These are phyloP conservation scores for Zasmidium cellare DNA, from an alignment of 2,329 filamentous ascomycete genomes.

Conservation along the genomic window DNA sequence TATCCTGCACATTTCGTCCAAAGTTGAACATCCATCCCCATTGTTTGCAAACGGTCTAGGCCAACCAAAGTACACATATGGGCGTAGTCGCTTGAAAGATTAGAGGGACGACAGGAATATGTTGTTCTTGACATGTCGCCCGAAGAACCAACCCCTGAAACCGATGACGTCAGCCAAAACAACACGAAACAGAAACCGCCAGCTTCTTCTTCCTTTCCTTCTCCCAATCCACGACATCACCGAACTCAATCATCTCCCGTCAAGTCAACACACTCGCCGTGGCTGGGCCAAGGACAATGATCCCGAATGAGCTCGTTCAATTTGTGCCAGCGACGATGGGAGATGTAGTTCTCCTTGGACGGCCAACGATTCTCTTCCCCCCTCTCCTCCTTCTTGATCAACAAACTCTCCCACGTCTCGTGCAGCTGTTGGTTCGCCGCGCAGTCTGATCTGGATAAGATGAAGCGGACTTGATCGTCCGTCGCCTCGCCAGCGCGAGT, in stretches of 20 bases:
- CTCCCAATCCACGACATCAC: background rate
- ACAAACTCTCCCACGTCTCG: background rate
- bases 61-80: too few relatives aligned
- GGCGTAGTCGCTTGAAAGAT: too few relatives aligned
- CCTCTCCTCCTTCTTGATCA: background rate
- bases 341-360: background rate
- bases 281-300: background rate
- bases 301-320: background rate
- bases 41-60: too few relatives aligned
- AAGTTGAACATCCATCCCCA: too few relatives aligned
- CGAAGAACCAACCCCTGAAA: too few relatives aligned
- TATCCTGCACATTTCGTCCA: too few relatives aligned
- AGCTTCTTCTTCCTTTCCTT: background rate
- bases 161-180: too few relatives aligned
- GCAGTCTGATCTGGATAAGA: slow-evolving; percentile 7
- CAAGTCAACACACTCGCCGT: background rate
- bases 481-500: background rate
- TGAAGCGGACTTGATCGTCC: slow-evolving; percentile 2
- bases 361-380: background rate
- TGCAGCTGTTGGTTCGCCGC: background rate
- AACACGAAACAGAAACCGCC: too few relatives aligned
- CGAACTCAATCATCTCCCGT: background rate
- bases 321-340: background rate
- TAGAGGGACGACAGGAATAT: too few relatives aligned
- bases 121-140: too few relatives aligned